Conservation (phyloP, 176 grass and related monocot species). For the Oryza nivara region DNA sequence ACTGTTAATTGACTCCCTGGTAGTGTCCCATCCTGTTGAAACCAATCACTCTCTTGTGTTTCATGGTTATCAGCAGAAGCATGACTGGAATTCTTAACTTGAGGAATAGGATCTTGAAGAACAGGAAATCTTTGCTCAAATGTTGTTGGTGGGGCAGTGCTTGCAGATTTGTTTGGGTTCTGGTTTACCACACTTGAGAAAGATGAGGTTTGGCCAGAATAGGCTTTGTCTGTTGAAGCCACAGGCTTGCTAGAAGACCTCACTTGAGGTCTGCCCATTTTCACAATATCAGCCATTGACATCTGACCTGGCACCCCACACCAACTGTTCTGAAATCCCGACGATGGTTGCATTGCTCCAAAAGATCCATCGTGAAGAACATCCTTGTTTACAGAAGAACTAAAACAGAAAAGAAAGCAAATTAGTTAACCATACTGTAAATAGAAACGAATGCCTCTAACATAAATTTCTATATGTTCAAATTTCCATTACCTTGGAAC, state of each 20-base stretch:
- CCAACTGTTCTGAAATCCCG: slow-evolving; percentile 72
- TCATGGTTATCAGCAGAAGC: slow-evolving; percentile 41
- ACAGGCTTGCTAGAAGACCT: slow-evolving; percentile 46
- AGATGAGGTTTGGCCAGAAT: slow-evolving; percentile 51
- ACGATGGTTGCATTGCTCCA: slow-evolving; percentile 50
- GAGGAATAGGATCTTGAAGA: slow-evolving; percentile 53
- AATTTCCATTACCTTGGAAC: slow-evolving; percentile 57
- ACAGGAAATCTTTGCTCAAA: slow-evolving; percentile 55
- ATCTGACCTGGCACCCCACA: slow-evolving; percentile 77
- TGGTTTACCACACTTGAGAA: slow-evolving; percentile 49
- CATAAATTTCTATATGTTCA: slow-evolving; percentile 19
- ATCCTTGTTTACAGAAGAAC: slow-evolving; percentile 52
- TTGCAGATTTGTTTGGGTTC: slow-evolving; percentile 51
- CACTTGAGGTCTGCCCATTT: slow-evolving; percentile 81
- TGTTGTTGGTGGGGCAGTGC: slow-evolving; percentile 34
- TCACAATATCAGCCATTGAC: slow-evolving; percentile 97
- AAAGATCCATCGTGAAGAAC: slow-evolving; percentile 55
- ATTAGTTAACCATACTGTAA: slow-evolving; percentile 10
- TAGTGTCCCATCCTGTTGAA: slow-evolving; percentile 52
- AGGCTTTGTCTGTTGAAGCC: slow-evolving; percentile 50
- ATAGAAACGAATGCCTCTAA: slow-evolving; percentile 22
- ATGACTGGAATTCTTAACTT: slow-evolving; percentile 49
- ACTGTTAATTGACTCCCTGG: slow-evolving; percentile 36
- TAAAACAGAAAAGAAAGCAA: slow-evolving; percentile 47
- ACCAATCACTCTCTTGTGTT: slow-evolving; percentile 60